phyloP scores from a whole-genome alignment of 2,329 filamentous ascomycete species.

The Penicillium sp. region DNA sequence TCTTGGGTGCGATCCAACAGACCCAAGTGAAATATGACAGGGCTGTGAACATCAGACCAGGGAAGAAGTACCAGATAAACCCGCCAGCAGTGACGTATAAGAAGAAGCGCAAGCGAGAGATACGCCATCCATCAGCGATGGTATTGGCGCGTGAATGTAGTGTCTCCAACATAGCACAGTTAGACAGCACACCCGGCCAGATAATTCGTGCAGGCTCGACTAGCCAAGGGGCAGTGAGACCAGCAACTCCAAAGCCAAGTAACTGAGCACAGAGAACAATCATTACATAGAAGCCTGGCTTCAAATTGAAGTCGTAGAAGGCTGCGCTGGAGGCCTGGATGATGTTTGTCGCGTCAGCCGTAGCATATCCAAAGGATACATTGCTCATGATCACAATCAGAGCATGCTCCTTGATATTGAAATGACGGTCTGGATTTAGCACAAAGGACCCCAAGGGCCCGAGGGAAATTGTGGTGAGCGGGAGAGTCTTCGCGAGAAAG shows the following conservation, averaged over 20 bases:
- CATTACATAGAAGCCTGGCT: conserved; percentile 40
- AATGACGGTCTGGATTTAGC: conserved; percentile 22
- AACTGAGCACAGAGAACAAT: conserved; percentile 41
- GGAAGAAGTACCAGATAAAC: conserved; percentile 55
- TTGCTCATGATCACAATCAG: conserved; percentile 53
- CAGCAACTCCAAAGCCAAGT: conserved; percentile 43
- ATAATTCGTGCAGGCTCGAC: conserved; percentile 42
- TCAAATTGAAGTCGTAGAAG: conserved; percentile 45
- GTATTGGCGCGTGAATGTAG: conserved; percentile 41
- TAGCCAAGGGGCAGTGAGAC: conserved; percentile 38
- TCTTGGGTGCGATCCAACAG: conserved; percentile 52
- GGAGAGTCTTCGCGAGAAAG: conserved; percentile 41
- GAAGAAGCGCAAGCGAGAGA: conserved; percentile 42
- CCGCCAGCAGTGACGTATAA: conserved; percentile 30
- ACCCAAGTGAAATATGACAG: conserved; percentile 53
- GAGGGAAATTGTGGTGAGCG: conserved; percentile 31
- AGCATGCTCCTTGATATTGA: conserved; percentile 52
- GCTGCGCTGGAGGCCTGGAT: conserved; percentile 42
- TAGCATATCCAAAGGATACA: conserved; percentile 50
- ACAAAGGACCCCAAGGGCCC: conserved; percentile 19
- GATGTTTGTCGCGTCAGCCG: conserved; percentile 49
- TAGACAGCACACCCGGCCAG: conserved; percentile 43
- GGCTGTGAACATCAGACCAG: conserved; percentile 51
- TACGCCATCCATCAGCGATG: conserved; percentile 40
- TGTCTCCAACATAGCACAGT: conserved; percentile 40